phyloP scores from a whole-genome alignment of 768 basidiomycete genomes.

The Neoboletus magnificus region DNA sequence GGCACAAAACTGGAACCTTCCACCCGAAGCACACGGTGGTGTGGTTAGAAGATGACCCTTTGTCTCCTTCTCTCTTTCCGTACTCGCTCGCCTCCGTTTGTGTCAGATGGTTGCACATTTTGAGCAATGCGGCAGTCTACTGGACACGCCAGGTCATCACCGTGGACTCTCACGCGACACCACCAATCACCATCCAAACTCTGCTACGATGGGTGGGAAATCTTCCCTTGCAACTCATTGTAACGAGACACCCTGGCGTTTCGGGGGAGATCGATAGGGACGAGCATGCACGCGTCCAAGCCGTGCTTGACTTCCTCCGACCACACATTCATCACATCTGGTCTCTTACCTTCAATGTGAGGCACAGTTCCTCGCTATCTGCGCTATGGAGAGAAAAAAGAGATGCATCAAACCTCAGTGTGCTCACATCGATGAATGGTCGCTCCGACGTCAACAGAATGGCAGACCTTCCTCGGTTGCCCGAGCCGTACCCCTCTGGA shows the following conservation, averaged over 20 bases:
- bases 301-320: not conserved
- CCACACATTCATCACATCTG: not conserved
- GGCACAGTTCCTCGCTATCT: not conserved
- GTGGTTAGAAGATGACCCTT: conserved; percentile 12
- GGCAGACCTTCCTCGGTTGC: not conserved
- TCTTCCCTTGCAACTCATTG: conserved; percentile 1
- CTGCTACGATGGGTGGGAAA: not conserved
- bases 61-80: conserved; percentile 5
- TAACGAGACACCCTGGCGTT: not conserved
- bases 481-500: not conserved
- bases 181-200: not conserved
- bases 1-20: not conserved
- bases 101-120: conserved; percentile 12
- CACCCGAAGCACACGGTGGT: not conserved
- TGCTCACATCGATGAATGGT: not conserved
- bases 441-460: not conserved
- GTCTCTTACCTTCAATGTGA: conserved; percentile 3
- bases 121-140: conserved; percentile 9
- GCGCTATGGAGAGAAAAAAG: conserved; percentile 7
- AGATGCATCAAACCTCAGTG: not conserved
- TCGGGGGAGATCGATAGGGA: not conserved
- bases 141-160: conserved; percentile 20
- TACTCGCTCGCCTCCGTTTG: conserved; percentile 16
- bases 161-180: conserved; percentile 7
- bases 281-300: not conserved